Base-by-base conservation (phyloP, 495 filamentous ascomycete species). In the Pseudoneurospora amorphoporcata region DNA sequence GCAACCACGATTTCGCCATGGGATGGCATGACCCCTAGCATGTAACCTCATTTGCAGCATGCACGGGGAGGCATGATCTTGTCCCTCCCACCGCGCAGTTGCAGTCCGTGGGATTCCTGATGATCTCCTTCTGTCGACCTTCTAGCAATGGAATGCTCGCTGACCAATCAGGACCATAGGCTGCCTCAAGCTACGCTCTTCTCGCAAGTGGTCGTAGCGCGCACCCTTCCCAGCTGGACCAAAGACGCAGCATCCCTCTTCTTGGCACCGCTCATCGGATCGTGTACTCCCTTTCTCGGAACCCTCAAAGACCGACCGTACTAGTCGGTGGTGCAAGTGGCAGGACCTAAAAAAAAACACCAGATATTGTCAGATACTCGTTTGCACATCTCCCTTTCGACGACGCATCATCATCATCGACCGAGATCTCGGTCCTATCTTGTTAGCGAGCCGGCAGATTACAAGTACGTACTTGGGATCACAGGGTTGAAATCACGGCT, bases 401-500 rank as follows among this genome's bases (percentile, higher is more conserved):
- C 68, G 72, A 69, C 74, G 53, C 77, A 77, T 78, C 77, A 73
- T 73, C 75, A 45, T 71, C 74, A 73, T 19, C 65, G 58, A 70
- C 39, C n/a, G 71, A 70, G 72, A 72, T 72, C 70, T 69, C 71
- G 58, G 47, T 73, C 77, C 76, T 79, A 78, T 77, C 76, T 79
- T 77, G 76, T 74, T 76, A 69, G 69, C 53, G 70, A 41, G 41
- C 68, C 69, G 40, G 68, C 53, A 73, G 74, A 39, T 73, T 75
- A 29, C 53, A 65, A 65, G 53, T 37, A 65, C 47, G 58, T 53
- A 72, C 70, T 45, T 70, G 69, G 74, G 72, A 77, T 79, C 77
- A 78, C 79, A 79, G 75, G 78, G 79, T 75, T 80, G 75, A 73
- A 72, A 43, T 71, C 69, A 74, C 73, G 72, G 72, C 74, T 73